Base-by-base conservation (phyloP, 2,329 filamentous ascomycete species). In the Bipolaris victoriae region DNA sequence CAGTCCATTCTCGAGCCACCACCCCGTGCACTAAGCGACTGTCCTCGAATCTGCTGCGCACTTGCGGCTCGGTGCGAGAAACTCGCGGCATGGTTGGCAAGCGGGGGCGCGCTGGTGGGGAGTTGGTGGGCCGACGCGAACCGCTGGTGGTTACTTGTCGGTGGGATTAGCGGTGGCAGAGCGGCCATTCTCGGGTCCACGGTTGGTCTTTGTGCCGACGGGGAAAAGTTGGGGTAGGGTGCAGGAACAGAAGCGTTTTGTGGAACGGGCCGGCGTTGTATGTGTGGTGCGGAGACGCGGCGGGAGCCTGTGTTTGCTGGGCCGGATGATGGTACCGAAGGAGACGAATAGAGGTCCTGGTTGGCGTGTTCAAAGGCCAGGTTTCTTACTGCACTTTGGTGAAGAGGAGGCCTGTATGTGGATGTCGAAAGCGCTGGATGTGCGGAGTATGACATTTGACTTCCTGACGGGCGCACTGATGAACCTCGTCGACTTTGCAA, bases 231-330 rank as follows among this genome's bases (percentile, higher is more conserved):
- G 16, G 53, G 54, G 1, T 63, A 22, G 7, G 44, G 50, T 22
- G 62, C 62, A 10, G 40, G 41, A 4, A 37, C 16, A 1, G 55
- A 44, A 11, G 36, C 43, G 10, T 50, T 48, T 10, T 43, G 22
- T 26, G 50, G 47, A 20, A 60, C 48, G 1, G 59, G 63, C 3
- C 64, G 66, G 16, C 64, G 58, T 37, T 58, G 61, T 11, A 63
- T 53, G 18, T 62, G 63, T 1, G 71, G 70, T 3, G 64, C 70
- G 7, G 68, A 73, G n/a, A 65, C 71, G 22, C 68, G 58, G 10
- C 70, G 69, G 2, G 59, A 59, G 1, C 50, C 48, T 2, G n/a
- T 4, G 26, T 9, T 26, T 7, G 46, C 9, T 52, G 47, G 1
- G 60, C 52, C 33, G 64, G 52, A 43, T 63, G 39, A 64, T 56